These are phyloP conservation scores for Asterella californica DNA, from an alignment of 225 moss, liverwort and hornwort species.

Conservation along the genomic window DNA sequence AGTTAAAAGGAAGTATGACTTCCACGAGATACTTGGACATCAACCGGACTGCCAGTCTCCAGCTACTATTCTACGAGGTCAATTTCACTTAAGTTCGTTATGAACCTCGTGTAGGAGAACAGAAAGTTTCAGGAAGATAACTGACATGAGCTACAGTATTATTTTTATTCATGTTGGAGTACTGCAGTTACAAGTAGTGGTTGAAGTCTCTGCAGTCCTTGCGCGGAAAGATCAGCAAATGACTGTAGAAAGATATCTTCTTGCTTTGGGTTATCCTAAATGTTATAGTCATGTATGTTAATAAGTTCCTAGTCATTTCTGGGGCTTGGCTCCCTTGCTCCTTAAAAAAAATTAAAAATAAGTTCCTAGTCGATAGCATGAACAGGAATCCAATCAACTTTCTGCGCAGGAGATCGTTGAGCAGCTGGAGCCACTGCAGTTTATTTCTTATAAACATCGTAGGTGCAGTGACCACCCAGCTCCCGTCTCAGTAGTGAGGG, in stretches of 20 bases:
- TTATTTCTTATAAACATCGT: neutral
- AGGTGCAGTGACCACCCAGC: neutral
- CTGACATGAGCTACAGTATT: neutral
- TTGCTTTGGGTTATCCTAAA: no score
- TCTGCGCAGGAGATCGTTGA: neutral
- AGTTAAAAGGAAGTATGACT: no score
- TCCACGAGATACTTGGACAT: no score
- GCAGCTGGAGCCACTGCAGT: neutral
- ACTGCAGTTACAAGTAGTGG: neutral
- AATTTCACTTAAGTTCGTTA: neutral
- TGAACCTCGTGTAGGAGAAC: neutral
- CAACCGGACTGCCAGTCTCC: no score
- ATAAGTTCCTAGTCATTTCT: no score
- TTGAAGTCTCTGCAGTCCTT: neutral
- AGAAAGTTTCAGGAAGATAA: neutral
- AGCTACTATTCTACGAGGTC: neutral
- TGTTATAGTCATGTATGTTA: no score
- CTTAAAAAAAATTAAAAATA: no score
- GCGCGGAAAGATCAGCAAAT: neutral
- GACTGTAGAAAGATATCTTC: neutral
- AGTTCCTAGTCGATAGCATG: no score
- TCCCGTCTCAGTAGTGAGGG: neutral
- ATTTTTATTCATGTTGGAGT: neutral
- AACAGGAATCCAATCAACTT: neutral
- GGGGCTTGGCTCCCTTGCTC: no score